Conservation (phyloP, 352 stramenopile species). For the Sclerospora graminicola region DNA sequence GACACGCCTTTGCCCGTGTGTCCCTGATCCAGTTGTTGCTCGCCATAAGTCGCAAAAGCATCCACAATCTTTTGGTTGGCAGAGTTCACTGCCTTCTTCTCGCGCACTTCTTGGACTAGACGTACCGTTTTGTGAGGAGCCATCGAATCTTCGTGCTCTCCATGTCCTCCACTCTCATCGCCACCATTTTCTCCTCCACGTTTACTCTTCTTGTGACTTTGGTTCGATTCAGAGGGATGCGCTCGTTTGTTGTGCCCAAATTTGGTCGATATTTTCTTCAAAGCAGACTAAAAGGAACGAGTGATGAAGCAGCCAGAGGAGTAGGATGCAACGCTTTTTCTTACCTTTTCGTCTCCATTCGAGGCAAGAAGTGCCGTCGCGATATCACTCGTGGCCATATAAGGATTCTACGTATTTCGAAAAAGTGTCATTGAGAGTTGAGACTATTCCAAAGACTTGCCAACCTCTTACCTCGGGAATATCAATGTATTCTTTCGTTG, state of each 20-base stretch:
- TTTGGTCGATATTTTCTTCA: conserved; percentile 18
- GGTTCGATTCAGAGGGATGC: conserved; percentile 1
- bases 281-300: conserved; percentile 9
- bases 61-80: conserved; percentile 74
- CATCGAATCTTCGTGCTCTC: conserved; percentile 21
- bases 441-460: background rate
- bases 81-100: conserved; percentile 26
- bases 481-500: conserved; percentile 9
- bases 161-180: conserved; percentile 1
- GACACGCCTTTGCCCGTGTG: conserved; percentile 70
- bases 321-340: background rate
- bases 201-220: conserved; percentile 18
- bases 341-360: conserved; percentile 21
- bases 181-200: conserved; percentile 6
- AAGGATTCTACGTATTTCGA: conserved; percentile 8
- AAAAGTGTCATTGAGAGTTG: background rate
- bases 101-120: conserved; percentile 43
- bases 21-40: conserved; percentile 39
- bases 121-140: conserved; percentile 44
- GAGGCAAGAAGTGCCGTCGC: conserved; percentile 16
- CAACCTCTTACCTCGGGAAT: conserved; percentile 14
- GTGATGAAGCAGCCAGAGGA: background rate
- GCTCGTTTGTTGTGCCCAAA: conserved; percentile 18
- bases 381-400: conserved; percentile 13
- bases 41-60: conserved; percentile 54